Percentiles rank a stretch among this genome's conserved stretches.
Conservation (phyloP, 441 rosid genomes). For the Syzygium syzygioides region DNA sequence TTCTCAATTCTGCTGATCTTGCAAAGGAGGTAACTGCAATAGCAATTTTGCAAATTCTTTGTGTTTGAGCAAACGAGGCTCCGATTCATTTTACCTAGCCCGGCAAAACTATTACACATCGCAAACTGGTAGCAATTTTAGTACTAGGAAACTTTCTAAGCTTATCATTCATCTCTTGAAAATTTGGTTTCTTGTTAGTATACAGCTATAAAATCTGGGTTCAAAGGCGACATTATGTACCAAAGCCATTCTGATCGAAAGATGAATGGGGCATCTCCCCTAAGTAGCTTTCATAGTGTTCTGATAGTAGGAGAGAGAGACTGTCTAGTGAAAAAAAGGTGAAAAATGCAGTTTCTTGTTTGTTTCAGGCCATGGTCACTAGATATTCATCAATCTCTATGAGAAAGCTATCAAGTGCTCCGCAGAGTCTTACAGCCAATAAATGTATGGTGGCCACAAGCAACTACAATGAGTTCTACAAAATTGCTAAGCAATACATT, state of each 20-base stretch:
- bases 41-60: not conserved
- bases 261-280: too few relatives aligned
- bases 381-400: conserved; percentile 70
- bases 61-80: not conserved
- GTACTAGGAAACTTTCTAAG: too few relatives aligned
- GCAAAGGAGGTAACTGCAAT: conserved; percentile 60
- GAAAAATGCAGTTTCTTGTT: not conserved
- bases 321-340: not conserved
- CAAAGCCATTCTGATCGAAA: too few relatives aligned
- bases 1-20: conserved; percentile 53
- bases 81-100: too few relatives aligned
- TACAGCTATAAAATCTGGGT: too few relatives aligned
- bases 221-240: too few relatives aligned
- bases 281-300: not conserved
- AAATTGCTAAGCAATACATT: conserved; percentile 40
- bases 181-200: too few relatives aligned
- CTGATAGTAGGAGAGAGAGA: not conserved
- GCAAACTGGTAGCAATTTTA: not conserved
- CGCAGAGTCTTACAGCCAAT: conserved; percentile 49
- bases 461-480: conserved; percentile 71
- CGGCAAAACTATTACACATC: too few relatives aligned
- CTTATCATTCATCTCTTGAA: too few relatives aligned
- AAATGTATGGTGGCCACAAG: conserved; percentile 84
- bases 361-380: conserved; percentile 71
- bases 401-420: conserved; percentile 65